These are phyloP conservation scores for Kodamaea jinghongensis DNA, from an alignment of 805 yeast species.

Conservation along the genomic window DNA sequence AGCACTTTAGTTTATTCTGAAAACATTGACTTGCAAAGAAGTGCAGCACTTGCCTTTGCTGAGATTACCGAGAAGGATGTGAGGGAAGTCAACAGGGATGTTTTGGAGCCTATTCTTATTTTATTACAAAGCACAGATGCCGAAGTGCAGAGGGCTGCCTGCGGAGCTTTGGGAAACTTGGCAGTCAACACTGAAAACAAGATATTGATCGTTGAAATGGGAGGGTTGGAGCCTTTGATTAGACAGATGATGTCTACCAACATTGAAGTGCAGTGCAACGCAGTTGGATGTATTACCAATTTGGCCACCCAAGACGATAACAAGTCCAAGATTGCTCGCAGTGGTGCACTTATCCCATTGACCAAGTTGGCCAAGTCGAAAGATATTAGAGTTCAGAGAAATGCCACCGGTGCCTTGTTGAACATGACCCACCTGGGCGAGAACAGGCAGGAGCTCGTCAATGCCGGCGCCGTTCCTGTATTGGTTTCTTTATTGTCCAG, in stretches of 20 bases:
- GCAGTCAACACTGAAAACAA: conserved; percentile 97
- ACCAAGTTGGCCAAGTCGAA: conserved; percentile 92
- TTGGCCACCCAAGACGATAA: conserved; percentile 97
- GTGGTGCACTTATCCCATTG: conserved; percentile 93
- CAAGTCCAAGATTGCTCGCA: conserved; percentile 90
- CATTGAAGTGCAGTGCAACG: conserved; percentile 98
- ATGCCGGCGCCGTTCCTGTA: conserved; percentile 98
- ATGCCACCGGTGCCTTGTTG: conserved; percentile 95
- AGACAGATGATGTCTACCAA: conserved; percentile 97
- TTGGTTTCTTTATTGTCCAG: conserved; percentile 81
- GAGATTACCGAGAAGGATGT: conserved; percentile 97
- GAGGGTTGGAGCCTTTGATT: conserved; percentile 93
- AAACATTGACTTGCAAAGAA: conserved; percentile 89
- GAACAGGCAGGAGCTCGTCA: conserved; percentile 92
- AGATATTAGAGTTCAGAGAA: conserved; percentile 95
- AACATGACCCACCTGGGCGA: conserved; percentile 98
- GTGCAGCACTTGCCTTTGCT: conserved; percentile 97
- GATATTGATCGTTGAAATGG: conserved; percentile 92
- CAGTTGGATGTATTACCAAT: conserved; percentile 98
- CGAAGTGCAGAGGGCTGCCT: conserved; percentile 97
- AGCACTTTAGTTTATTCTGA: conserved; percentile 93
- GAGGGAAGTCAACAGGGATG: conserved; percentile 84
- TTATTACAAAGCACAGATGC: conserved; percentile 83
- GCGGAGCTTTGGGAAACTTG: conserved; percentile 97
- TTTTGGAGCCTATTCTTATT: conserved; percentile 88